Evolutionary conservation across 2,329 filamentous ascomycete genomes (phyloP).

Genomic region (Fusarium haematococcum): DNA sequence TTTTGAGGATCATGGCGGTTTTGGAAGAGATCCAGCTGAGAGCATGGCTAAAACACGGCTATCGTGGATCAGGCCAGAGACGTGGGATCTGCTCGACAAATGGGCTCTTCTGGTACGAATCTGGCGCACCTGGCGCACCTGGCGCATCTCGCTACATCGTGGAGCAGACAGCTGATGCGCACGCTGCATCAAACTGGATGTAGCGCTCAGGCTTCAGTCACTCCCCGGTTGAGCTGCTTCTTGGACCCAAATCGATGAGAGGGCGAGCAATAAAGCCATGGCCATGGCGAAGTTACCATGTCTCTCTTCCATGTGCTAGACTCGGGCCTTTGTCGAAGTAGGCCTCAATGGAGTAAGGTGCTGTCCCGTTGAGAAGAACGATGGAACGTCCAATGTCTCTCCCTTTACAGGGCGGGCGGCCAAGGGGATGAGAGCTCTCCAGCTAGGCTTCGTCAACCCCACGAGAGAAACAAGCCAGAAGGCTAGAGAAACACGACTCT

Average conservation of each 20-base stretch:
- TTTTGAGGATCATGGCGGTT: conserved; percentile 32
- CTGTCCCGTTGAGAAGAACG: conserved; percentile 4
- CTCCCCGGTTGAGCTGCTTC: conserved; percentile 13
- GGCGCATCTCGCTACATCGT: conserved; percentile 6
- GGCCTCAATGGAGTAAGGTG: conserved; percentile 3
- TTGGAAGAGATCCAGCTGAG: conserved; percentile 33
- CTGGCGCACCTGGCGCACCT: conserved; percentile 2
- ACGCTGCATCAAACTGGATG: conserved; percentile 18
- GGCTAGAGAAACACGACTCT: conserved; percentile 36
- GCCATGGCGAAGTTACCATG: conserved; percentile 1
- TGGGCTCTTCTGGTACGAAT: conserved; percentile 13
- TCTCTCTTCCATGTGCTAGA: neutral
- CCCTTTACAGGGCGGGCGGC: conserved; percentile 14
- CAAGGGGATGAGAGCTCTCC: conserved; percentile 8
- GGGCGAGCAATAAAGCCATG: conserved; percentile 9
- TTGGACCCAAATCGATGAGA: neutral
- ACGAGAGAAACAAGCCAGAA: conserved; percentile 40
- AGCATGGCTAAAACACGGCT: conserved; percentile 24
- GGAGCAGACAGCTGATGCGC: conserved; percentile 18
- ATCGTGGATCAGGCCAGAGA: conserved; percentile 31
- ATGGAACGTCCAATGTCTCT: conserved; percentile 23
- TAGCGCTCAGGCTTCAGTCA: neutral
- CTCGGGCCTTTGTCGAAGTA: conserved; percentile 9
- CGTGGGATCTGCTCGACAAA: conserved; percentile 24
- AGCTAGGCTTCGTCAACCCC: conserved; percentile 18